Evolutionary conservation across 768 basidiomycete species (phyloP).

Genomic region (Kwoniella europaea): DNA sequence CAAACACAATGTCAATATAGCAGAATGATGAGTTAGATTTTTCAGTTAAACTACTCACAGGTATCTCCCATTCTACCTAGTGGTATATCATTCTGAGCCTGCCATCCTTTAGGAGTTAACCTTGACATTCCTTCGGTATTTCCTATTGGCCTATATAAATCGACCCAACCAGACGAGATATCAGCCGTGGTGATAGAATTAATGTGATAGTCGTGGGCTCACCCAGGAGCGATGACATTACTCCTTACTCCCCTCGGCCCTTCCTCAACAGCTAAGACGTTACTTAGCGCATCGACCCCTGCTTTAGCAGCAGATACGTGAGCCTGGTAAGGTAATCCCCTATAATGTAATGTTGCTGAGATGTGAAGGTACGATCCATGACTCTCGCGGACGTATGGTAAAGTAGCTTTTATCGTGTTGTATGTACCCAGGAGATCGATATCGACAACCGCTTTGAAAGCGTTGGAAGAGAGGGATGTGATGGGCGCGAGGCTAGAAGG

Average conservation of each 20-base stretch:
- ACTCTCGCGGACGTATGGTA: slow-evolving; percentile 71
- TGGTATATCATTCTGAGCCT: slow-evolving; percentile 38
- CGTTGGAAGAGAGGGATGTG: slow-evolving; percentile 80
- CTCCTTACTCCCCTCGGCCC: slow-evolving; percentile 92
- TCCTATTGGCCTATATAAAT: slow-evolving; percentile 67
- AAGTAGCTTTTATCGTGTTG: slow-evolving; percentile 91
- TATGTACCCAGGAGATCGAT: slow-evolving; percentile 94
- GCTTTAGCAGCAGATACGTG: slow-evolving; percentile 97
- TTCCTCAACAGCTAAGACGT: slow-evolving; percentile 87
- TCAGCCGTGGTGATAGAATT: too few species aligned
- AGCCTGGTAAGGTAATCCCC: slow-evolving; percentile 73
- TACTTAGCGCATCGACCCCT: slow-evolving; percentile 84
- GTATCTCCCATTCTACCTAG: slow-evolving; percentile 46
- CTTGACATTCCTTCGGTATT: slow-evolving; percentile 69
- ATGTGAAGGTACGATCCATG: slow-evolving; percentile 87
- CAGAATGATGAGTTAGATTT: background rate
- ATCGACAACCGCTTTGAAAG: slow-evolving; percentile 87
- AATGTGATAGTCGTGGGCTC: slow-evolving; percentile 21
- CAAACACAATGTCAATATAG: background rate
- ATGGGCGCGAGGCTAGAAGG: slow-evolving; percentile 71
- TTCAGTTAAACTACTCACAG: slow-evolving; percentile 25
- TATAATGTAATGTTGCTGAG: slow-evolving; percentile 83
- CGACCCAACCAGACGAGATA: too few species aligned
- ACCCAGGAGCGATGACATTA: slow-evolving; percentile 62
- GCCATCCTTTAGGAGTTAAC: slow-evolving; percentile 51